A percentile compares a stretch with the other conserved stretches of the same genome.
phyloP scores from a whole-genome alignment of 768 basidiomycete species.

The Mrakia gelida region DNA sequence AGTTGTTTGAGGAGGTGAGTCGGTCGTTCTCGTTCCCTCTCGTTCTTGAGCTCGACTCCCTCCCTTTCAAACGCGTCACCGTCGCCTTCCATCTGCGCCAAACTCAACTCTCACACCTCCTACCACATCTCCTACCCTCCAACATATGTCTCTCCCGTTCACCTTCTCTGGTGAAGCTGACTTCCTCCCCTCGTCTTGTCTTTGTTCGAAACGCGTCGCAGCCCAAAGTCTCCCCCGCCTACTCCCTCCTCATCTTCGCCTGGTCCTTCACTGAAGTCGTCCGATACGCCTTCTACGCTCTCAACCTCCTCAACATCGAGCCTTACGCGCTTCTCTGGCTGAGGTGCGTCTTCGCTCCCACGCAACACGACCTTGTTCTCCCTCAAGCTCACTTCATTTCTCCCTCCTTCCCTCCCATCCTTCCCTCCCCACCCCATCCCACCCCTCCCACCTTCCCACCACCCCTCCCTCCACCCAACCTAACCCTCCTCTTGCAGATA shows the following conservation, averaged over 20 bases:
- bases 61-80: too few species aligned
- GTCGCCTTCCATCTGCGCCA: too few species aligned
- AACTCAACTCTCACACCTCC: too few species aligned
- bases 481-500: conserved; percentile 62
- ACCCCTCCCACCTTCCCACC: background rate
- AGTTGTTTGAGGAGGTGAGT: conserved; percentile 60
- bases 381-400: conserved; percentile 17
- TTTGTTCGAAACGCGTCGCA: conserved; percentile 13
- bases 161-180: too few species aligned
- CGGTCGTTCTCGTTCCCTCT: conserved; percentile 6
- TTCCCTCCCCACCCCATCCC: conserved; percentile 47
- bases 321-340: conserved; percentile 45
- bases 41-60: background rate
- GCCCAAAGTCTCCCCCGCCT: conserved; percentile 68
- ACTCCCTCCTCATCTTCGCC: conserved; percentile 83
- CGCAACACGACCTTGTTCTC: too few species aligned
- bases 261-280: conserved; percentile 91
- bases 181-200: background rate
- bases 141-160: too few species aligned
- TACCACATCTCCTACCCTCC: too few species aligned
- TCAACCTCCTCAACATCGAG: conserved; percentile 57
- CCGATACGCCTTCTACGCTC: conserved; percentile 83
- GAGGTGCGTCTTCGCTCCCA: conserved; percentile 39
- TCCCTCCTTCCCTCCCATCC: background rate
- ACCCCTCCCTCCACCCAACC: background rate